phyloP scores from a whole-genome alignment of 495 filamentous ascomycete species.

The Penicillium turbatum region DNA sequence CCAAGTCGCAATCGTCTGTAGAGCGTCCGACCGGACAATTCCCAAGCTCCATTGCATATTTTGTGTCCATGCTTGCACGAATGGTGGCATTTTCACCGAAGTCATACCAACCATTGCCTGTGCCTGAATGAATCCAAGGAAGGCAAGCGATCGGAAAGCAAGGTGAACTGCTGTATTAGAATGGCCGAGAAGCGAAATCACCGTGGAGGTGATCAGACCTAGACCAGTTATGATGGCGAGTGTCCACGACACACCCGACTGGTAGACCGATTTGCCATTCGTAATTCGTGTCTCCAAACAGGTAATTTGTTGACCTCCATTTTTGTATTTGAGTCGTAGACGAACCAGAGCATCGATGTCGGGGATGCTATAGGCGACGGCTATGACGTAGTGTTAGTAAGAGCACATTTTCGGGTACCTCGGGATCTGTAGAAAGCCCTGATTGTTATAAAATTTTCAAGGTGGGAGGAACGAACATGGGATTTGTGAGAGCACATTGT shows the following conservation, averaged over 20 bases:
- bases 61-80: slow-evolving; percentile 91
- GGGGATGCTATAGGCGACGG: slow-evolving; percentile 81
- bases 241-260: slow-evolving; percentile 81
- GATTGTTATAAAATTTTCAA: too few relatives aligned
- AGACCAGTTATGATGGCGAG: slow-evolving; percentile 80
- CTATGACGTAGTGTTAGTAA: slow-evolving; percentile 25
- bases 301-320: slow-evolving; percentile 55
- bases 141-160: slow-evolving; percentile 83
- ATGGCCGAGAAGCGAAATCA: slow-evolving; percentile 76
- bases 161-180: slow-evolving; percentile 94
- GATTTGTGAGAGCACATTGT: background rate
- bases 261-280: slow-evolving; percentile 88
- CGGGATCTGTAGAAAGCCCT: background rate
- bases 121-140: slow-evolving; percentile 92
- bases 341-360: slow-evolving; percentile 84
- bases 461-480: background rate
- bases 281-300: slow-evolving; percentile 85
- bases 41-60: slow-evolving; percentile 98
- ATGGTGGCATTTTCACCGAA: slow-evolving; percentile 73
- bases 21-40: slow-evolving; percentile 77
- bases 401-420: background rate
- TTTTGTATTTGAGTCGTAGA: slow-evolving; percentile 67
- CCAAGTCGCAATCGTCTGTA: slow-evolving; percentile 88
- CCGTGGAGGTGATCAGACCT: slow-evolving; percentile 71
- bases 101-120: slow-evolving; percentile 90